Evolutionary conservation across 2,329 filamentous ascomycete genomes (phyloP).

Genomic region (Volutella citrinella): DNA sequence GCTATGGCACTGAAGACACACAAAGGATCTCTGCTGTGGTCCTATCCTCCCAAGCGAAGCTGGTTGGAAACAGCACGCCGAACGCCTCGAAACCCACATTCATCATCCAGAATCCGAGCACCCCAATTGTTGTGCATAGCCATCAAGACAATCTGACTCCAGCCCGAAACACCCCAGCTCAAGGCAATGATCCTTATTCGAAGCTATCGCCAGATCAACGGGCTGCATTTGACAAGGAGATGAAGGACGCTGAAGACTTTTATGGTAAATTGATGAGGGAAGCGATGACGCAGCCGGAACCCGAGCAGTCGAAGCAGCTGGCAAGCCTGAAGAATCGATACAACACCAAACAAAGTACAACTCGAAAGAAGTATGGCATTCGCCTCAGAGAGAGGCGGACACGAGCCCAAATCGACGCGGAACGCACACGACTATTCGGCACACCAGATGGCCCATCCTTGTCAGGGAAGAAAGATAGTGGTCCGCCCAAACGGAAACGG

Average conservation of each 20-base stretch:
- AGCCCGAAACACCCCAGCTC: conserved; percentile 9
- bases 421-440: conserved; percentile 36
- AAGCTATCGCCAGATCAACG: conserved; percentile 36
- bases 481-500: too few relatives aligned
- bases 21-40: too few relatives aligned
- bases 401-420: conserved; percentile 42
- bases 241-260: conserved; percentile 28
- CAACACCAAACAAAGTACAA: conserved; percentile 54
- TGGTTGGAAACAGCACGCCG: too few relatives aligned
- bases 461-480: too few relatives aligned
- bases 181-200: conserved; percentile 39
- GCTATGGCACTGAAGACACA: conserved; percentile 26
- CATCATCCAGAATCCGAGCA: too few relatives aligned
- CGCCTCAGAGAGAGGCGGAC: conserved; percentile 48
- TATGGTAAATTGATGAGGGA: conserved; percentile 42
- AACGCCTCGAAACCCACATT: too few relatives aligned
- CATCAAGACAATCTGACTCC: too few relatives aligned
- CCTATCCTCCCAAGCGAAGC: too few relatives aligned
- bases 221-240: conserved; percentile 24
- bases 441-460: conserved; percentile 10
- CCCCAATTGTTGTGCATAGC: too few relatives aligned
- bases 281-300: conserved; percentile 36
- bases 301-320: conserved; percentile 30
- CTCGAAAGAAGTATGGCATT: conserved; percentile 58
- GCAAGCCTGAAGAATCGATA: conserved; percentile 49